Evolutionary conservation across 2,329 filamentous ascomycete species (phyloP).

Genomic region (Madurella fahalii): DNA sequence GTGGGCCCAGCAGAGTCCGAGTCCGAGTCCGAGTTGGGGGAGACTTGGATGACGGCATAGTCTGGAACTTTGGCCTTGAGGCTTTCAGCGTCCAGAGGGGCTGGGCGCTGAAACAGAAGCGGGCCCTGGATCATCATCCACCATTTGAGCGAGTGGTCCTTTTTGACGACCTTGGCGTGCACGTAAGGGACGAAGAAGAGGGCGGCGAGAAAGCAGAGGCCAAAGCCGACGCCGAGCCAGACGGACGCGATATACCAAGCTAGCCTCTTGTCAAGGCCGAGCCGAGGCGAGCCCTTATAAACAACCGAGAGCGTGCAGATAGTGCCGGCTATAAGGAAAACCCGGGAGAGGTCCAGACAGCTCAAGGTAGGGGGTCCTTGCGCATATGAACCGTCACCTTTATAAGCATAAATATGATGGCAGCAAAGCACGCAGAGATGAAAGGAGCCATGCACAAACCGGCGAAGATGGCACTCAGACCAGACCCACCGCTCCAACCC

Average conservation of each 20-base stretch:
- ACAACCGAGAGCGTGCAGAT: slow-evolving; percentile 74
- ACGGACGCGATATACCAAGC: slow-evolving; percentile 63
- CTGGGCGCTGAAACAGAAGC: slow-evolving; percentile 57
- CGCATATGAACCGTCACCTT: slow-evolving; percentile 68
- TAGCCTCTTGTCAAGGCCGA: slow-evolving; percentile 63
- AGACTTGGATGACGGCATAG: slow-evolving; percentile 73
- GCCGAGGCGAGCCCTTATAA: slow-evolving; percentile 72
- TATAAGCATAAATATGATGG: slow-evolving; percentile 68
- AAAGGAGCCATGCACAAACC: slow-evolving; percentile 67
- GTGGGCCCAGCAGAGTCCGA: slow-evolving; percentile 35
- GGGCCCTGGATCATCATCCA: slow-evolving; percentile 61
- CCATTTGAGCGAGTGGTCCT: slow-evolving; percentile 61
- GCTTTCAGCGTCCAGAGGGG: slow-evolving; percentile 47
- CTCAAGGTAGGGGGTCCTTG: slow-evolving; percentile 67
- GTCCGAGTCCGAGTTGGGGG: slow-evolving; percentile 44
- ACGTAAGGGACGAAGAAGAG: slow-evolving; percentile 73
- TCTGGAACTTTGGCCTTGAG: slow-evolving; percentile 59
- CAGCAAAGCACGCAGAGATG: slow-evolving; percentile 61
- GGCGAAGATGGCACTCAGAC: slow-evolving; percentile 67
- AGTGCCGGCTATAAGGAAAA: slow-evolving; percentile 72
- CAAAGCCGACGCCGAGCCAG: slow-evolving; percentile 59
- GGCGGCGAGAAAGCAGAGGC: slow-evolving; percentile 54
- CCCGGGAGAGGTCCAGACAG: slow-evolving; percentile 67
- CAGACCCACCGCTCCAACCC: slow-evolving; percentile 66
- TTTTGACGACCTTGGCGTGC: slow-evolving; percentile 63